Evolutionary conservation across 495 filamentous ascomycete genomes (phyloP), one percentile per base, ranked within the genome.

Genomic region (Lepidopterella palustris): DNA sequence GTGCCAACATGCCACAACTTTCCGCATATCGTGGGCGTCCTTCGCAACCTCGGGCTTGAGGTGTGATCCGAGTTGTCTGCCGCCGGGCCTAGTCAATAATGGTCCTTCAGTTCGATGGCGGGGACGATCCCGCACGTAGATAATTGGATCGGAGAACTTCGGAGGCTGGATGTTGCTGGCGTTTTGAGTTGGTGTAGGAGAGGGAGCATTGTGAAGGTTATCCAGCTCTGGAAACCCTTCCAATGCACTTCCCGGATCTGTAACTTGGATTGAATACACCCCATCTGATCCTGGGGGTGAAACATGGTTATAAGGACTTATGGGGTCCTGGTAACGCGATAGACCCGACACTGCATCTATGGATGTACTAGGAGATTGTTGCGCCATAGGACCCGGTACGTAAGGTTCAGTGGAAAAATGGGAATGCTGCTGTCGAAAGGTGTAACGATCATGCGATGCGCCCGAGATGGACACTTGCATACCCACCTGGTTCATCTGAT

Each of bases 1-100:
- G 26, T 66, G 66, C 72, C 72, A 74, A 48, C 72, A 73, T 3
- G 70, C 65, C 25, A 63, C 68, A 8, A 57, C 58, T 35, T 64
- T 67, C n/a, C 71, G 65, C 69, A 73, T 72, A 26, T 67, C 58
- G 20, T 69, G 61, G 5, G 65, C 64, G 31, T 61, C 56, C 57
- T 66, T 60, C n/a, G 63, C 63, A 11, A 62, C 57, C 18, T 68
- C 57, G 15, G 62, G 58, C 20, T 57, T 28, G 40, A 70, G 48
- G 47, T 68, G 65, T 1, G 68, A 63, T 49, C 66, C 68, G 20
- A 61, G 57, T 21, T 48, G 51, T 59, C 65, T 53, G 24, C 65
- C 68, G 49, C 65, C 68, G 21, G 68, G 55, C 48, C 65, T 40
- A 24, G 23, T 50, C 26, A 27, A 15, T 50, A 15, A 27, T 25